Evolutionary conservation across 192 early-diverging fungal genomes (phyloP), one percentile per base, ranked within the genome.

Genomic region (Coemansia sp.): DNA sequence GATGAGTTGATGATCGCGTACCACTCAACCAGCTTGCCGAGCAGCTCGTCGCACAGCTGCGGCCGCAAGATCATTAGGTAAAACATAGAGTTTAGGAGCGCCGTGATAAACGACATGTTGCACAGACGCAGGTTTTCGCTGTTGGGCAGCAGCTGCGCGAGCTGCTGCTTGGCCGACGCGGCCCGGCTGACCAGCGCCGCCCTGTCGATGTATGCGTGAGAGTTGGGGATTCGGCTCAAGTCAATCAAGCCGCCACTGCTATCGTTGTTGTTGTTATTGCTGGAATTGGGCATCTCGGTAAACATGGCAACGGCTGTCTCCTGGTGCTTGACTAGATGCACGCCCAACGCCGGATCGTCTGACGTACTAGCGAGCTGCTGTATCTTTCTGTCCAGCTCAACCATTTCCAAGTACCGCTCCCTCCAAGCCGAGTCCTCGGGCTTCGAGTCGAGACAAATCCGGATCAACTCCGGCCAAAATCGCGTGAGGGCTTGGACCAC

Each of bases 31-130:
- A 82, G 67, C 37, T 47, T 60, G 0, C 62, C 74, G 12, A 76
- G 53, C 2, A 73, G 41, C 37, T 69, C 57, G 39, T 36, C 32
- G 59, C 73, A 75, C 20, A 82, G 73, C 74, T 82, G 79, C 19
- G 79, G 67, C 22, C 79, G 66, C 67, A 82, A 60, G 39, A 60
- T 76, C 74, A 82, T 76, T 62, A 82, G 40, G 35, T 76, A 76
- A 15, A 82, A 64, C 12, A 76, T 59, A 6, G 79, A 82, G 60
- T 62, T 82, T 37, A 82, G 49, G 12, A 76, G 65, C 3, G 70
- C 79, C 1, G 79, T 82, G 29, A 76, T 76, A 43, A 82, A 82
- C 35, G 79, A 67, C 32, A 71, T 71, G 71, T 82, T 82, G 64
- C 70, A 82, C 10, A 76, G 58, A 9, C 60, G 63, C 61, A 66